These are phyloP conservation scores for Spergularia azorica DNA, from an alignment of 179 eudicot species.

Conservation along the genomic window DNA sequence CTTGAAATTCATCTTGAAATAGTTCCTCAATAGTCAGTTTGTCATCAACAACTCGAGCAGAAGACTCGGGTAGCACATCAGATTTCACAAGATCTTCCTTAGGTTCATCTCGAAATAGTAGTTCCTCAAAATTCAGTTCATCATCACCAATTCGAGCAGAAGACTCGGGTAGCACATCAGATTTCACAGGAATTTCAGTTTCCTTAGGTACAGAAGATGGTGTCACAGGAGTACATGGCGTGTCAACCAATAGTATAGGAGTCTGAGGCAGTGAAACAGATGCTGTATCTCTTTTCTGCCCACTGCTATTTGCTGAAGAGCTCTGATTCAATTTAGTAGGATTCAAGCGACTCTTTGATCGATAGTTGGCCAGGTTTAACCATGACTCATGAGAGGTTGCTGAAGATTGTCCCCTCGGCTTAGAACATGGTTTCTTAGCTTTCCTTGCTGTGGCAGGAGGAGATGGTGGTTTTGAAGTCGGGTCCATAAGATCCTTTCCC, in stretches of 20 bases:
- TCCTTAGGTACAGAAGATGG: constrained; percentile 17
- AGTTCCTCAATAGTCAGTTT: constrained; percentile 3
- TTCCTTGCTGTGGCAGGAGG: not conserved
- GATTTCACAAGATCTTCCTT: not conserved
- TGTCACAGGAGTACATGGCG: constrained; percentile 19
- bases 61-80: not conserved
- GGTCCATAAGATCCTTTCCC: constrained; percentile 4
- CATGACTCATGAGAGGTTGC: constrained; percentile 1
- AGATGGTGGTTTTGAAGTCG: not conserved
- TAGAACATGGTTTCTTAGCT: not conserved
- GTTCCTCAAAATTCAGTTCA: constrained; percentile 4
- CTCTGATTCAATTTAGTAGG: not conserved
- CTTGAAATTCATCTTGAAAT: not conserved
- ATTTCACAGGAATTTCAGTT: not conserved
- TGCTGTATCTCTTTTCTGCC: not conserved
- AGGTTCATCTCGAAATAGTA: not conserved
- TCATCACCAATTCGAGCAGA: not conserved
- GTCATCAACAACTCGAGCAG: not conserved
- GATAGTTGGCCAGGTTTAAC: constrained; percentile 1
- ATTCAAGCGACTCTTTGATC: not conserved
- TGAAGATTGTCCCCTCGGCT: not conserved
- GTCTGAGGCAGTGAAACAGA: not conserved
- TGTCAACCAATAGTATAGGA: not conserved
- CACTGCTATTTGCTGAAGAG: not conserved
- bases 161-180: not conserved